Percentiles rank a stretch among this genome's conserved stretches.
Conservation (phyloP, 805 yeast genomes). For the Spathaspora sp. region DNA sequence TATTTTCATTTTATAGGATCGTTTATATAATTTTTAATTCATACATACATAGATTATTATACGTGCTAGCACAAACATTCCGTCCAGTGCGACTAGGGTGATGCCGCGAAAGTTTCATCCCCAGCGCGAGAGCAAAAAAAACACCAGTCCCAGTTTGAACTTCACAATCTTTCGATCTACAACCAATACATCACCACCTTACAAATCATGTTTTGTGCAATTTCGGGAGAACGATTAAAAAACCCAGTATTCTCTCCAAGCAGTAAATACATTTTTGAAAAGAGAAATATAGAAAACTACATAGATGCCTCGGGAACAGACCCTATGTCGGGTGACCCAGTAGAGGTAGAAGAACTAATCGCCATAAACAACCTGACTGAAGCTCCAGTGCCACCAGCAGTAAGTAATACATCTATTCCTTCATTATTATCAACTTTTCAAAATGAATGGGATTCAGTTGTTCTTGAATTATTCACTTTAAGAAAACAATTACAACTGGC, state of each 20-base stretch:
- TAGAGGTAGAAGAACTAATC: conserved; percentile 57
- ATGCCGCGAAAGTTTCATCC: not conserved
- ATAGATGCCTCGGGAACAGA: conserved; percentile 65
- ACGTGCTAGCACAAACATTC: not conserved
- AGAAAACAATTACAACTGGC: conserved; percentile 67
- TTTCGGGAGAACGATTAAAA: conserved; percentile 70
- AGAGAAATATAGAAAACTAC: conserved; percentile 54
- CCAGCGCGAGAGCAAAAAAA: not conserved
- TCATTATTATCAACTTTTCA: conserved; percentile 71
- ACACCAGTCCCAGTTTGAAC: not conserved
- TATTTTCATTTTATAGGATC: not conserved
- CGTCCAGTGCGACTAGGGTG: not conserved
- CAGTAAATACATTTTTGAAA: conserved; percentile 71
- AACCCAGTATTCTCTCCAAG: conserved; percentile 74
- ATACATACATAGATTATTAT: not conserved
- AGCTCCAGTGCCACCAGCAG: conserved; percentile 33
- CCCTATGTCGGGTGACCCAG: conserved; percentile 67
- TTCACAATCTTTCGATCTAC: not conserved
- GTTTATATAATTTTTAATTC: not conserved
- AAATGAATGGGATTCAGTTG: conserved; percentile 85
- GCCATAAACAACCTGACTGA: conserved; percentile 18
- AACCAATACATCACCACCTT: not conserved
- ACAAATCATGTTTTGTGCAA: conserved; percentile 13
- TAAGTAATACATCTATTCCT: conserved; percentile 67
- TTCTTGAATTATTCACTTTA: conserved; percentile 73